A percentile compares a stretch with the other conserved stretches of the same genome.
Evolutionary conservation across 2,329 filamentous ascomycete species (phyloP).

Genomic region (Tolypocladium guangdongense): DNA sequence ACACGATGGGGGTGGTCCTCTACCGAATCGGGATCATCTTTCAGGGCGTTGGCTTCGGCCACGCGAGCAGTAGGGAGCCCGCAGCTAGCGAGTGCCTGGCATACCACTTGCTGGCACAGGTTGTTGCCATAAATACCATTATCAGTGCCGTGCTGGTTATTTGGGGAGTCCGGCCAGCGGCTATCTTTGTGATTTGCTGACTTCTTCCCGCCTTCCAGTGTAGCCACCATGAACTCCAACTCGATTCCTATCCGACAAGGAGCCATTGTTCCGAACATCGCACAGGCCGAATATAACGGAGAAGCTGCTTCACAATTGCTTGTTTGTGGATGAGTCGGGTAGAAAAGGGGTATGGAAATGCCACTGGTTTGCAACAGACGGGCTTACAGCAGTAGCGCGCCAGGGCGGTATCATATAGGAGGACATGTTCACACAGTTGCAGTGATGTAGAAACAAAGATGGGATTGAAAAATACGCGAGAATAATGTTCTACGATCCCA

Average conservation of each 20-base stretch:
- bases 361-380: not conserved
- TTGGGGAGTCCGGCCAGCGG: not conserved
- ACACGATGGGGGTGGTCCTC: not conserved
- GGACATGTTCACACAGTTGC: not conserved
- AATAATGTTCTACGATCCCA: not conserved
- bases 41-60: not conserved
- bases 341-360: not conserved
- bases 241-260: conserved; percentile 11
- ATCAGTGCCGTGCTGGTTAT: not conserved
- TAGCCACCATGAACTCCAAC: conserved; percentile 15
- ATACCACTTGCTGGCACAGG: conserved; percentile 5
- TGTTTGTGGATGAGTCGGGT: not conserved
- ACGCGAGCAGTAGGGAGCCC: conserved; percentile 8
- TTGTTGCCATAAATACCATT: conserved; percentile 5
- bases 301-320: too few relatives aligned
- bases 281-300: not conserved
- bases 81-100: conserved; percentile 8
- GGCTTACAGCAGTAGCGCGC: not conserved
- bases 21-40: not conserved
- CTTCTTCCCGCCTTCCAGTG: not conserved
- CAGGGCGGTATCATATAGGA: not conserved
- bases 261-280: not conserved
- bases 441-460: not conserved
- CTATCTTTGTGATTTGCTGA: not conserved
- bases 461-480: not conserved